Conservation (phyloP, 768 basidiomycete genomes). For the Coprinopsis sp. region DNA sequence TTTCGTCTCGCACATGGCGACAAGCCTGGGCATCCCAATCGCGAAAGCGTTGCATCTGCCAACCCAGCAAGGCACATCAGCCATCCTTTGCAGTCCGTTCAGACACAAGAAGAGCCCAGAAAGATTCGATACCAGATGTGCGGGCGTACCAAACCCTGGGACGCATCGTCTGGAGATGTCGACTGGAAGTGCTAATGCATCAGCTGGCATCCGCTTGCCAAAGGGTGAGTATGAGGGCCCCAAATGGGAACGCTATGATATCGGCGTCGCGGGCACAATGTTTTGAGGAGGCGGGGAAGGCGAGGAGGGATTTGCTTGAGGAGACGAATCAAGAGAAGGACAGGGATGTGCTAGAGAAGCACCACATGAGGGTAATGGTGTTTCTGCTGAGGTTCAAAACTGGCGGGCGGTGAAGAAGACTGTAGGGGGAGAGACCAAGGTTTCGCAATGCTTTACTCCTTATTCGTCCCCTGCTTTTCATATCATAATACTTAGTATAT, state of each 20-base stretch:
- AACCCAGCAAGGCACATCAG: conserved; percentile 74
- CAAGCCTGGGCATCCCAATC: conserved; percentile 77
- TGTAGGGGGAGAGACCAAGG: conserved; percentile 19
- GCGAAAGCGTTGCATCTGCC: conserved; percentile 65
- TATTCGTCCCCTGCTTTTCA: no score
- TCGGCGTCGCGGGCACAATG: conserved; percentile 25
- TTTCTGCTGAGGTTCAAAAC: no score
- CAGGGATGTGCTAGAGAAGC: no score
- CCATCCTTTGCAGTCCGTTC: conserved; percentile 84
- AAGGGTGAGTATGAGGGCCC: conserved; percentile 82
- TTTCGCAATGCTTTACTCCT: no score
- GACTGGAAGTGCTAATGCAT: conserved; percentile 80
- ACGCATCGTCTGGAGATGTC: conserved; percentile 75
- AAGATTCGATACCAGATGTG: conserved; percentile 84
- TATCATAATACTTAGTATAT: no score
- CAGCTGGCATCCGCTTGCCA: conserved; percentile 63
- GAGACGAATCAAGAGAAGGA: not conserved
- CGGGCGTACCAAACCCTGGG: conserved; percentile 87
- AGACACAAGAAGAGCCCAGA: conserved; percentile 91
- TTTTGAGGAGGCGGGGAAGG: not conserved
- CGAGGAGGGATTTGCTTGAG: not conserved
- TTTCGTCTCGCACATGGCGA: conserved; percentile 80
- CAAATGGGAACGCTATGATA: conserved; percentile 66
- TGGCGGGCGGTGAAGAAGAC: conserved; percentile 7
- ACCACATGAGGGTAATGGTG: no score